phyloP scores from a whole-genome alignment of 1,284 basidiomycete genomes.

The Trichosporon asahii region DNA sequence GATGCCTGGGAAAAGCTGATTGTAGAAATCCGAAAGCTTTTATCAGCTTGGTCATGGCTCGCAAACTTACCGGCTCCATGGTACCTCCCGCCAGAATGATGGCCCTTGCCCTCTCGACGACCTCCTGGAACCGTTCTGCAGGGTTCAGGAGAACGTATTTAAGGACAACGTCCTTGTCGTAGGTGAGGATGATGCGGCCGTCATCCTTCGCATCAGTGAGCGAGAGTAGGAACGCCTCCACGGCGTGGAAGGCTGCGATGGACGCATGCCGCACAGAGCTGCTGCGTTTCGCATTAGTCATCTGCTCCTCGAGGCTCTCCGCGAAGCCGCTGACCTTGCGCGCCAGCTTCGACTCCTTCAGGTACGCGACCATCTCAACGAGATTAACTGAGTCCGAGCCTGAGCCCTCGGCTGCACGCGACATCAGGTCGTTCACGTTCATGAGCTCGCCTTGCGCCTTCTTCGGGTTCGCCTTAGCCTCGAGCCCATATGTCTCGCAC shows the following conservation, averaged over 20 bases:
- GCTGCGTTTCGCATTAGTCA: slow-evolving; percentile 14
- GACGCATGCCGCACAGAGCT: slow-evolving; percentile 40
- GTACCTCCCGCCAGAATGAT: slow-evolving; percentile 92
- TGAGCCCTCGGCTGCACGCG: slow-evolving; percentile 50
- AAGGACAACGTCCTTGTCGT: slow-evolving; percentile 55
- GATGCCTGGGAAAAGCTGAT: slow-evolving; percentile 74
- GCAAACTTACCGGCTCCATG: slow-evolving; percentile 77
- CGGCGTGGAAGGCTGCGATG: slow-evolving; percentile 75
- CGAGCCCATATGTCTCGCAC: slow-evolving; percentile 56
- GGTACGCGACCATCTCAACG: slow-evolving; percentile 75
- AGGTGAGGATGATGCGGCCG: slow-evolving; percentile 54
- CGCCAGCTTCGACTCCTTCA: slow-evolving; percentile 78
- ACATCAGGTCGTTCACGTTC: slow-evolving; percentile 60
- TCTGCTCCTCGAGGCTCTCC: slow-evolving; percentile 57
- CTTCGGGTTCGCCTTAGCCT: slow-evolving; percentile 28
- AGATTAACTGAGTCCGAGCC: slow-evolving; percentile 69
- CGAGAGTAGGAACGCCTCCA: slow-evolving; percentile 81
- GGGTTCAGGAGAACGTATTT: slow-evolving; percentile 96
- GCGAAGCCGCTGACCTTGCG: slow-evolving; percentile 72
- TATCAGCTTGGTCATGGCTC: background rate
- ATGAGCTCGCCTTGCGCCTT: slow-evolving; percentile 43
- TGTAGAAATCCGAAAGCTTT: slow-evolving; percentile 82
- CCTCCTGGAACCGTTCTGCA: slow-evolving; percentile 74
- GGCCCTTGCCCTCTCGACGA: slow-evolving; percentile 73
- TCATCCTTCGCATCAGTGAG: slow-evolving; percentile 79